phyloP scores from a whole-genome alignment of 2,329 filamentous ascomycete genomes.

The Elsinoe fawcettii region DNA sequence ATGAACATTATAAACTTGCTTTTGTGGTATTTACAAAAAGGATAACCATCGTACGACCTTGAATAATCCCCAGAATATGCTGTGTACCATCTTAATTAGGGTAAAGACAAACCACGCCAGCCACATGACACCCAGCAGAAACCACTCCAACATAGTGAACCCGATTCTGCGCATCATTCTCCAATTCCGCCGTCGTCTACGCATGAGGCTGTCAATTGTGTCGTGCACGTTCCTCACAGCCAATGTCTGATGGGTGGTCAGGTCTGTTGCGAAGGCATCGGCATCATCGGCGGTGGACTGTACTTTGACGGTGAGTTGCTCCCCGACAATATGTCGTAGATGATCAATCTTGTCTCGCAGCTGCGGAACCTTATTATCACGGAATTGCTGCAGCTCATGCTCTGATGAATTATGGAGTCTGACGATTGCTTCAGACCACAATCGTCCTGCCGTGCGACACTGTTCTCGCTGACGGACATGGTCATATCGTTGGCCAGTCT shows the following conservation, averaged over 20 bases:
- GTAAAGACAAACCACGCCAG: conserved; percentile 87
- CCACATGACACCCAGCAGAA: conserved; percentile 84
- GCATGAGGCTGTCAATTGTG: conserved; percentile 59
- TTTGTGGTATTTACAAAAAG: conserved; percentile 55
- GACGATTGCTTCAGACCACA: conserved; percentile 42
- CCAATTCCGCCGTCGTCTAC: conserved; percentile 64
- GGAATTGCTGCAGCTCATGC: conserved; percentile 45
- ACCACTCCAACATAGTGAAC: conserved; percentile 81
- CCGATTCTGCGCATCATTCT: conserved; percentile 67
- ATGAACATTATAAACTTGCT: background rate
- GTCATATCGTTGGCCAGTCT: conserved; percentile 37
- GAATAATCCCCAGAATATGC: conserved; percentile 53
- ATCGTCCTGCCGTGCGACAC: conserved; percentile 46
- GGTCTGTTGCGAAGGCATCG: conserved; percentile 66
- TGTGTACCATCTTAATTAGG: conserved; percentile 58
- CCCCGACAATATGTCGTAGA: conserved; percentile 41
- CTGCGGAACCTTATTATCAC: conserved; percentile 36
- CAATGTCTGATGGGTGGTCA: conserved; percentile 68
- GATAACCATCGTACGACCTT: conserved; percentile 69
- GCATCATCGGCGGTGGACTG: conserved; percentile 67
- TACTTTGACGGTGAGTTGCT: conserved; percentile 51
- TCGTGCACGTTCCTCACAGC: conserved; percentile 75
- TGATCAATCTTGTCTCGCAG: conserved; percentile 38
- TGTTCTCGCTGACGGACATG: conserved; percentile 45
- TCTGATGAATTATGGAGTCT: conserved; percentile 35